phyloP scores from a whole-genome alignment of 208 protist species.

The Histomonas meleagridis region DNA sequence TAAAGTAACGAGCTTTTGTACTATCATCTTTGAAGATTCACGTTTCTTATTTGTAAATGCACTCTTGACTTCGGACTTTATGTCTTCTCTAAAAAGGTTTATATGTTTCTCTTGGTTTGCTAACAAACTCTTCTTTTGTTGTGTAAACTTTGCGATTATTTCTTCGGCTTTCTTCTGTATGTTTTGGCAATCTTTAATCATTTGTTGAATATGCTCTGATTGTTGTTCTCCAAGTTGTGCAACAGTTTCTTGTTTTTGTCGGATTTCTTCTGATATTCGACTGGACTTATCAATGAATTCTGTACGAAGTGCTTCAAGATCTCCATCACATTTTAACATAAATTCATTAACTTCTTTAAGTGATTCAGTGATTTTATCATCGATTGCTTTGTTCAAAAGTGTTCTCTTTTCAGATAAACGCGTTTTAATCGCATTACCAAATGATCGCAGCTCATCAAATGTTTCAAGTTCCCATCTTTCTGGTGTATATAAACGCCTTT shows the following conservation, averaged over 20 bases:
- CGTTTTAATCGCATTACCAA: neutral
- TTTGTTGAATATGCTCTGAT: neutral
- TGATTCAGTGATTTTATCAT: neutral
- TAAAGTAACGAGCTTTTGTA: neutral
- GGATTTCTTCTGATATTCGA: neutral
- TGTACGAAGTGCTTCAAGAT: neutral
- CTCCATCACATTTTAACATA: neutral
- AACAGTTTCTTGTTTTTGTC: neutral
- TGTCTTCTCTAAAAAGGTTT: neutral
- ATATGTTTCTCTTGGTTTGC: conserved; percentile 24
- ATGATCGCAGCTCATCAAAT: neutral
- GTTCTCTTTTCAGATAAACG: neutral
- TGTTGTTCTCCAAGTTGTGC: conserved; percentile 6
- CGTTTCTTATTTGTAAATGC: neutral
- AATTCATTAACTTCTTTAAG: neutral
- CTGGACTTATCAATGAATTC: neutral
- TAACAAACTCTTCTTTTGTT: neutral
- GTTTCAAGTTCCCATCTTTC: neutral
- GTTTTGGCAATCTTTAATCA: neutral
- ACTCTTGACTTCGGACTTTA: neutral
- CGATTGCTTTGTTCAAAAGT: neutral
- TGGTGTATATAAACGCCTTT: neutral
- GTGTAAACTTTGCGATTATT: neutral
- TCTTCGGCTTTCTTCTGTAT: neutral
- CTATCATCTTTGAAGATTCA: neutral